phyloP scores from a whole-genome alignment of 306 rosid species.

The Fagus crenata region DNA sequence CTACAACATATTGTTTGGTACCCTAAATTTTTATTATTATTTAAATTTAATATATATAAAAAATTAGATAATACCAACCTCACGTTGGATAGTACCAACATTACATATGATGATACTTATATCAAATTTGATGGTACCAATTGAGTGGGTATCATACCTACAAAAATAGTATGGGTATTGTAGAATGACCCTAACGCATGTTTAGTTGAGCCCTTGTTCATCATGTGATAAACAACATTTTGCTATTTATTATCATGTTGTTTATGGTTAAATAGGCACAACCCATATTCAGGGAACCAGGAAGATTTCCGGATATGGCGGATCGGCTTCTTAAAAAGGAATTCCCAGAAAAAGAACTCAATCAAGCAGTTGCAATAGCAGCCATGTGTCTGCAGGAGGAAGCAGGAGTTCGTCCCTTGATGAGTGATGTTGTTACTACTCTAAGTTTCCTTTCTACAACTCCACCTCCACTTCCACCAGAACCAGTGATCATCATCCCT shows the following conservation, averaged over 20 bases:
- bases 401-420: conserved; percentile 78
- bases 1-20: too few relatives aligned
- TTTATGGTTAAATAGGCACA: conserved; percentile 63
- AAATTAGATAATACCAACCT: too few relatives aligned
- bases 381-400: conserved; percentile 97
- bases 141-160: too few relatives aligned
- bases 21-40: too few relatives aligned
- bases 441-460: conserved; percentile 64
- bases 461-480: conserved; percentile 15
- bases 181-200: too few relatives aligned
- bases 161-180: too few relatives aligned
- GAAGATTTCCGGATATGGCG: conserved; percentile 68
- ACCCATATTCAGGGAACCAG: conserved; percentile 71
- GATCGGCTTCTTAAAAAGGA: conserved; percentile 55
- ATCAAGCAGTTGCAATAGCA: conserved; percentile 87
- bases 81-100: too few relatives aligned
- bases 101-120: too few relatives aligned
- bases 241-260: background rate
- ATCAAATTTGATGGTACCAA: too few relatives aligned
- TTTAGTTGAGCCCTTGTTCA: background rate
- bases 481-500: conserved; percentile 14
- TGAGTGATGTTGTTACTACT: conserved; percentile 77
- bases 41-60: too few relatives aligned
- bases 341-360: conserved; percentile 80
- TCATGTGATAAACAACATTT: too few relatives aligned